phyloP scores from a whole-genome alignment of 176 grass and related monocot species.

The Lolium multiflorum region DNA sequence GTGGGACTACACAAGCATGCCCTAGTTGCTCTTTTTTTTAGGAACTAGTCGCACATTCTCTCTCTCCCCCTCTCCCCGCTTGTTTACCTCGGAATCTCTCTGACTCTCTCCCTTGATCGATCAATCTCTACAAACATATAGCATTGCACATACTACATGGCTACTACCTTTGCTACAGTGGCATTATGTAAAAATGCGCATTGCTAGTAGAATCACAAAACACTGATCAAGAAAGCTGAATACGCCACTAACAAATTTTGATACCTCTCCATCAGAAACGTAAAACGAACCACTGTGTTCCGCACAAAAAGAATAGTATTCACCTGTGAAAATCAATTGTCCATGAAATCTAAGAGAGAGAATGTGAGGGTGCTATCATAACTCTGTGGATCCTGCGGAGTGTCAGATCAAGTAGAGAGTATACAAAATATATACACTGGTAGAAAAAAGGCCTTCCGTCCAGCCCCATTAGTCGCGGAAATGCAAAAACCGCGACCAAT shows the following conservation, averaged over 20 bases:
- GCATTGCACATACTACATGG: background rate
- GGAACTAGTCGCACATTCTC: background rate
- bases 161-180: background rate
- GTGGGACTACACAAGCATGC: slow-evolving; percentile 30
- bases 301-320: background rate
- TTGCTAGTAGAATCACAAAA: background rate
- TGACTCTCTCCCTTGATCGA: no score
- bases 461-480: no score
- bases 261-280: no score
- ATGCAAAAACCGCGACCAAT: no score
- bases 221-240: background rate
- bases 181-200: background rate
- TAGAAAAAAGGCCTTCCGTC: no score
- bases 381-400: slow-evolving; percentile 29
- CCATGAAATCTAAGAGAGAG: background rate
- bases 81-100: no score
- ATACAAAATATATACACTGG: background rate
- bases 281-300: no score
- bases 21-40: background rate
- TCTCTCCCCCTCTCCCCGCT: background rate
- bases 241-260: no score
- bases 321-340: background rate
- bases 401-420: slow-evolving; percentile 46
- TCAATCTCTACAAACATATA: background rate
- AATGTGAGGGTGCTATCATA: background rate